phyloP scores from a whole-genome alignment of 805 yeast genomes.

The Myxozyma nipponensis region DNA sequence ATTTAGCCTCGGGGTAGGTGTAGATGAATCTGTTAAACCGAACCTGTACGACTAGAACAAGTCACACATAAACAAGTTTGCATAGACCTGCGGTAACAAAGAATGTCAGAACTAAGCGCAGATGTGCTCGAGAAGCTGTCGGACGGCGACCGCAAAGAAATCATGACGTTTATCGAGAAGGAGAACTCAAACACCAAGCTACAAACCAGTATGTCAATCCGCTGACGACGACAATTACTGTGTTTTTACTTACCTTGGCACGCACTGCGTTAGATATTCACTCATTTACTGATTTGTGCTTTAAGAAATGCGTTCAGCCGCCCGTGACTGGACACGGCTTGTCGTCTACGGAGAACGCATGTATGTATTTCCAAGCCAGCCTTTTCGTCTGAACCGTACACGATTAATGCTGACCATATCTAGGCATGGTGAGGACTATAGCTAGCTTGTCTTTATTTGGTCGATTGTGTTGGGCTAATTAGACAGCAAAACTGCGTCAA shows the following conservation, averaged over 20 bases:
- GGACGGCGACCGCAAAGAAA: slow-evolving; percentile 44
- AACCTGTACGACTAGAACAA: too few relatives aligned
- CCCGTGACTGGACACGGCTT: slow-evolving; percentile 4
- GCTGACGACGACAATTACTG: slow-evolving; percentile 4
- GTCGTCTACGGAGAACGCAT: background rate
- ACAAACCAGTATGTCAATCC: slow-evolving; percentile 48
- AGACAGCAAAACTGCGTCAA: background rate
- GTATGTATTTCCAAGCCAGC: background rate
- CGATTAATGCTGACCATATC: too few relatives aligned
- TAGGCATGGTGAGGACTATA: background rate
- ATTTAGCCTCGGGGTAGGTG: too few relatives aligned
- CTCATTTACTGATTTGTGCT: slow-evolving; percentile 84
- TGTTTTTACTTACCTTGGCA: background rate
- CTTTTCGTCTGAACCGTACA: too few relatives aligned
- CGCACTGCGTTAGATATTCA: slow-evolving; percentile 64
- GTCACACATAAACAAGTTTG: too few relatives aligned
- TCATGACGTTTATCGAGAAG: slow-evolving; percentile 68
- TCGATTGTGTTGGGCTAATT: background rate
- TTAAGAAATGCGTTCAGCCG: slow-evolving; percentile 68
- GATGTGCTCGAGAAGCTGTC: background rate
- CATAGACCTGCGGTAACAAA: background rate
- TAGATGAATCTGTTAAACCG: too few relatives aligned
- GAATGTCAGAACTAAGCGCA: background rate
- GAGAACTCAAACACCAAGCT: slow-evolving; percentile 86
- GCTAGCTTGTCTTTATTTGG: background rate